A percentile compares a stretch with the other conserved stretches of the same genome.
These are phyloP conservation scores for Coemansia sp. DNA, from an alignment of 192 early-diverging fungal genomes.

Conservation along the genomic window DNA sequence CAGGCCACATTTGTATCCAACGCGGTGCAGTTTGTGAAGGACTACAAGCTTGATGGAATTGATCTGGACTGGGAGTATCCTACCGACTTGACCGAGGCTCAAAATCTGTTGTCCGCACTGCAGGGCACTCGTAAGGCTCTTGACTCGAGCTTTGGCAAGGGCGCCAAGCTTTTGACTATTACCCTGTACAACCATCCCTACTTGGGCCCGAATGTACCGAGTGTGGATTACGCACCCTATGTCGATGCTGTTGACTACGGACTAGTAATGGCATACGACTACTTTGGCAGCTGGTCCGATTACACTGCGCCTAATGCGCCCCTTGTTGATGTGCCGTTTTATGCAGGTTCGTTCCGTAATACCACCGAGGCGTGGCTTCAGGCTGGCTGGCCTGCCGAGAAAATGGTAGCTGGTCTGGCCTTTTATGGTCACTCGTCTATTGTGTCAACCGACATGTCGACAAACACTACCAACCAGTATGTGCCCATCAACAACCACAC, in stretches of 20 bases:
- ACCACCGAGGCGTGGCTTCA: conserved; percentile 59
- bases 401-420: conserved; percentile 65
- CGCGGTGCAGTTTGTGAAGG: conserved; percentile 54
- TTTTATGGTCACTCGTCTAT: conserved; percentile 64
- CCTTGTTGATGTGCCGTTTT: conserved; percentile 49
- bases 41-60: conserved; percentile 68
- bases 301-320: conserved; percentile 52
- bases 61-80: conserved; percentile 83
- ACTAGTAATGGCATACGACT: conserved; percentile 74
- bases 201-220: conserved; percentile 55
- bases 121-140: conserved; percentile 58
- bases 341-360: conserved; percentile 53
- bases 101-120: conserved; percentile 62
- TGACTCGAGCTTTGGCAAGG: conserved; percentile 52
- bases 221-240: conserved; percentile 61
- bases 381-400: conserved; percentile 62
- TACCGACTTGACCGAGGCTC: conserved; percentile 55
- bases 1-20: conserved; percentile 59
- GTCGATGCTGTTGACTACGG: conserved; percentile 64
- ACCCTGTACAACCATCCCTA: conserved; percentile 68
- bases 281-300: conserved; percentile 66
- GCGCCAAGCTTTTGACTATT: conserved; percentile 63
- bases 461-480: conserved; percentile 48
- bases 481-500: conserved; percentile 52
- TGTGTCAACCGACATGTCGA: conserved; percentile 35